Percentiles rank a stretch among this genome's conserved stretches.
Evolutionary conservation across 2,329 filamentous ascomycete genomes (phyloP).

Genomic region (Botrytis squamosa): DNA sequence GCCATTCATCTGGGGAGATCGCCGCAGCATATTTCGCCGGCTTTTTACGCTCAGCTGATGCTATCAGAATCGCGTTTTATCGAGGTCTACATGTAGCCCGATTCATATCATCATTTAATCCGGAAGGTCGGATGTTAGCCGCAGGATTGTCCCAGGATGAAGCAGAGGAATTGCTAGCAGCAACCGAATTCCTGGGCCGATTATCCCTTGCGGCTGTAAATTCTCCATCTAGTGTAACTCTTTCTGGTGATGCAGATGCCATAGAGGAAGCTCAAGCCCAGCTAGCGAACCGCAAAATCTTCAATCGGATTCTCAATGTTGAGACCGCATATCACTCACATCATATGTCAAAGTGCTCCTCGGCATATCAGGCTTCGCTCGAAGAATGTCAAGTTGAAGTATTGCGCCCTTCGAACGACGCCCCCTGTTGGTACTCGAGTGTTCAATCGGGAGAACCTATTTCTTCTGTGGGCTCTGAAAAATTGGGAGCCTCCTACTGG

Average conservation of each 20-base stretch:
- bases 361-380: slow-evolving; percentile 22
- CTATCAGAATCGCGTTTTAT: slow-evolving; percentile 23
- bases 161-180: slow-evolving; percentile 13
- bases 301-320: slow-evolving; percentile 25
- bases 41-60: neutral
- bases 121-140: slow-evolving; percentile 29
- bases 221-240: slow-evolving; percentile 31
- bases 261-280: slow-evolving; percentile 21
- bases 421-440: neutral
- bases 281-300: slow-evolving; percentile 24
- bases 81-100: slow-evolving; percentile 23
- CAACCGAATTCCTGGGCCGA: slow-evolving; percentile 21
- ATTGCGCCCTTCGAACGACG: neutral
- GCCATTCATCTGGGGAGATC: neutral
- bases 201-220: slow-evolving; percentile 39
- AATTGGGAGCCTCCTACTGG: slow-evolving; percentile 30
- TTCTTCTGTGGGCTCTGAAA: neutral
- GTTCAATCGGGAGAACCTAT: neutral
- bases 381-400: slow-evolving; percentile 34
- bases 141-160: slow-evolving; percentile 24
- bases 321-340: slow-evolving; percentile 32
- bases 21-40: neutral
- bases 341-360: slow-evolving; percentile 31
- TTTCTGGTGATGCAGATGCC: slow-evolving; percentile 34
- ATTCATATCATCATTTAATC: neutral